Evolutionary conservation across 1,139 yeast species (phyloP), one percentile per base, ranked within the genome.

Genomic region (Scheffersomyces lignicola): DNA sequence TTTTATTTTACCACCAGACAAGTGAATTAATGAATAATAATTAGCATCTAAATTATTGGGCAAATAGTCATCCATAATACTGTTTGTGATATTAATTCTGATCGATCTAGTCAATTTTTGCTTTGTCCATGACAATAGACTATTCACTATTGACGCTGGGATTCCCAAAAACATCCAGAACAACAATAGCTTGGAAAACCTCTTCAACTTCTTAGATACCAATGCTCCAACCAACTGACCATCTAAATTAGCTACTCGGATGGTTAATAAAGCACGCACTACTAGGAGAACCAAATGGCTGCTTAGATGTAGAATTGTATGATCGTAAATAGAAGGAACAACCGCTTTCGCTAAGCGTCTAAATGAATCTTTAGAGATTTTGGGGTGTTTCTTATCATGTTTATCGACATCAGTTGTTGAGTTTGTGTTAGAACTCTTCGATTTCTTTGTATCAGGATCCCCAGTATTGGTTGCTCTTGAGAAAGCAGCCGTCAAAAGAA

Each of bases 121-220:
- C 43, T 84, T 88, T 4, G 89, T 73, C 69, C 83, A 88, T 28
- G 77, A 72, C 38, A 90, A 71, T 42, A 85, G 60, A 0, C 95
- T 78, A 52, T 89, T 88, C 11, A 87, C 83, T 25, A 85, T 57
- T 2, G 96, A 78, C 1, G 96, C 95, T 0, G 97, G 97, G 5
- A 89, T 58, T 5, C 97, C 96, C 11, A 90, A 69, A 16, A 79
- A 52, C 83, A 90, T 78, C 97, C 97, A 90, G 54, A 78, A 72
- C 1, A 78, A 72, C 40, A 89, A 63, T 30, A 84, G 69, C 45
- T 73, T 70, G 37, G 83, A 64, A 52, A 90, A 90, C 33, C 70
- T 71, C 33, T 69, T 68, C 38, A 89, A 83, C 35, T 74, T 71
- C 43, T 84, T 88, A 28, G 83, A 76, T 22, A 90, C 88, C 44